Percentiles rank a stretch among this genome's conserved stretches.
Evolutionary conservation across 352 stramenopile genomes (phyloP).

Genomic region (Phytophthora brassicae): DNA sequence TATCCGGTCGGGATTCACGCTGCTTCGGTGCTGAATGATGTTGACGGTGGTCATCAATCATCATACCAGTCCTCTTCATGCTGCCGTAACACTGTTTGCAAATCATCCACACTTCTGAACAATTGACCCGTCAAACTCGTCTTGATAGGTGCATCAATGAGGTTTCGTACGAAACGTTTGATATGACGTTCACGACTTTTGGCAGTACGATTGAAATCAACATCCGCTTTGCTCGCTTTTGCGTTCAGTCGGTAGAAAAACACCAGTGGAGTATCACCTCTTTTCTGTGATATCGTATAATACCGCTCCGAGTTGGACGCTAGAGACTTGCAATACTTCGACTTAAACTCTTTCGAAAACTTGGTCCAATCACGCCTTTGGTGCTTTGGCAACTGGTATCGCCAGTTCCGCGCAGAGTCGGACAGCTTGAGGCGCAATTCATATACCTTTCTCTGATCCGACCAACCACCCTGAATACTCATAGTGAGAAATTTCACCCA

Average conservation of each 20-base stretch:
- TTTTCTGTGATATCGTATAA: not conserved
- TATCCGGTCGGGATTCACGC: not conserved
- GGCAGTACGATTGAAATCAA: not conserved
- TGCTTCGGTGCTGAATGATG: too few relatives aligned
- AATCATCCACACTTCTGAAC: not conserved
- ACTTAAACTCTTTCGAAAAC: not conserved
- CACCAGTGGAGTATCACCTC: too few relatives aligned
- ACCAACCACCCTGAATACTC: not conserved
- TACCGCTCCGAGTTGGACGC: not conserved
- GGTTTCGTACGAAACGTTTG: not conserved
- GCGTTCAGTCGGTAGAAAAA: not conserved
- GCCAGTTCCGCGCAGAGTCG: not conserved
- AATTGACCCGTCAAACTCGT: not conserved
- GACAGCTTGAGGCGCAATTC: not conserved
- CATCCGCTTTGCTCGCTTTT: not conserved
- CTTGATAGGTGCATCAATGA: not conserved
- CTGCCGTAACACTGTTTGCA: not conserved
- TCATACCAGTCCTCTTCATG: not conserved
- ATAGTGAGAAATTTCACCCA: slow-evolving; percentile 1
- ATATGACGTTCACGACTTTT: not conserved
- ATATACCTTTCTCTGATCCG: not conserved
- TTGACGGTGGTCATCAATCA: too few relatives aligned
- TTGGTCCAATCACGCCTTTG: too few relatives aligned
- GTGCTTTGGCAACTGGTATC: not conserved
- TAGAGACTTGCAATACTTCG: not conserved